Evolutionary conservation across 257 asterid species (phyloP).

Genomic region (Datura wrightii): DNA sequence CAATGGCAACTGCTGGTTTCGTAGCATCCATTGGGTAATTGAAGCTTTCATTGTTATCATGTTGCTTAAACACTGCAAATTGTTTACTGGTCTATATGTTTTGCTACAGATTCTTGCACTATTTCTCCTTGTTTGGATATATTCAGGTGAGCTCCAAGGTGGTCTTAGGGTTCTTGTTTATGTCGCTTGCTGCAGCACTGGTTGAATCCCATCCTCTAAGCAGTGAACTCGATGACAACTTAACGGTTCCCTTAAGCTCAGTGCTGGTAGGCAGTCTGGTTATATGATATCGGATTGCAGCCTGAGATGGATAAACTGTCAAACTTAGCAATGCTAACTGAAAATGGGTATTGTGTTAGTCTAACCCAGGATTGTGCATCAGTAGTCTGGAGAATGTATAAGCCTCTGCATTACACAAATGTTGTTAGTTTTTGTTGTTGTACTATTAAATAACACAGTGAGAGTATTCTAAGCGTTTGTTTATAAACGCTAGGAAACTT

Average conservation of each 20-base stretch:
- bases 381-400: not conserved
- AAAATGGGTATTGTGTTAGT: not conserved
- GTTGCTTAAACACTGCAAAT: not conserved
- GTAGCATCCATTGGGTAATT: constrained; percentile 84
- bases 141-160: constrained; percentile 60
- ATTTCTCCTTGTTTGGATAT: constrained; percentile 79
- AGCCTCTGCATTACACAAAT: constrained; percentile 6
- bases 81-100: constrained; percentile 35
- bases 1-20: constrained; percentile 86
- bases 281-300: constrained; percentile 48
- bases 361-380: not conserved
- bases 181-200: constrained; percentile 74
- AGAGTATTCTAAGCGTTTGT: not conserved
- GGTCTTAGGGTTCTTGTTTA: constrained; percentile 66
- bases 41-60: constrained; percentile 20
- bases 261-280: constrained; percentile 66
- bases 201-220: constrained; percentile 94
- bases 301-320: not conserved
- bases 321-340: constrained; percentile 8
- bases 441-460: not conserved
- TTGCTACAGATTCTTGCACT: constrained; percentile 75
- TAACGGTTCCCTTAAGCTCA: constrained; percentile 82
- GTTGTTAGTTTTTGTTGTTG: not conserved
- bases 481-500: not conserved
- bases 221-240: constrained; percentile 80